Conservation (phyloP, 441 rosid genomes). For the California macrophylla region DNA sequence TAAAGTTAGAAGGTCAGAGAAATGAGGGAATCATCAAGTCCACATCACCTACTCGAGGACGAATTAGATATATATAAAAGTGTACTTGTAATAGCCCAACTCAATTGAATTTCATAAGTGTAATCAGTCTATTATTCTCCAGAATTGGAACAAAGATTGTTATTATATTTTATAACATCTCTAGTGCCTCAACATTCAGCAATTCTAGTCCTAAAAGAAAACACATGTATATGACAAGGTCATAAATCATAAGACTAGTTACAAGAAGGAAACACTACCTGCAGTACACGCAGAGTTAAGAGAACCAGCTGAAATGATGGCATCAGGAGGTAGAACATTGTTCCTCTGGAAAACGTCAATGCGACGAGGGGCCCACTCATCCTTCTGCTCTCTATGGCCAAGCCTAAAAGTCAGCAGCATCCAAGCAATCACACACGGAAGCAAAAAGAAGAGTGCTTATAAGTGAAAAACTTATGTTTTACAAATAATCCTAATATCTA, state of each 20-base stretch:
- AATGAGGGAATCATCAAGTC: neutral
- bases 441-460: neutral
- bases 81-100: neutral
- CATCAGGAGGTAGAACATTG: constrained; percentile 66
- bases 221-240: neutral
- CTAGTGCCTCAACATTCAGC: neutral
- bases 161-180: neutral
- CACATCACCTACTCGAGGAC: neutral
- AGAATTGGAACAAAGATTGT: neutral
- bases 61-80: neutral
- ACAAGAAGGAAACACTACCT: constrained; percentile 33
- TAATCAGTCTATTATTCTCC: neutral
- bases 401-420: constrained; percentile 42
- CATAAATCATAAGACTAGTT: neutral
- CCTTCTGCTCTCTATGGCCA: constrained; percentile 98
- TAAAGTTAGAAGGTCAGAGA: neutral
- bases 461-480: neutral
- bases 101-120: too few relatives aligned
- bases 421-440: constrained; percentile 17
- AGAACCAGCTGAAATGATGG: constrained; percentile 80
- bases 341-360: constrained; percentile 65
- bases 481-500: neutral
- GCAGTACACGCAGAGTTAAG: constrained; percentile 86
- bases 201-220: neutral
- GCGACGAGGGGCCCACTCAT: constrained; percentile 94